A percentile compares a stretch with the other conserved stretches of the same genome.
These are phyloP conservation scores for Trichosanthes cucumerina DNA, from an alignment of 306 rosid genomes.

Conservation along the genomic window DNA sequence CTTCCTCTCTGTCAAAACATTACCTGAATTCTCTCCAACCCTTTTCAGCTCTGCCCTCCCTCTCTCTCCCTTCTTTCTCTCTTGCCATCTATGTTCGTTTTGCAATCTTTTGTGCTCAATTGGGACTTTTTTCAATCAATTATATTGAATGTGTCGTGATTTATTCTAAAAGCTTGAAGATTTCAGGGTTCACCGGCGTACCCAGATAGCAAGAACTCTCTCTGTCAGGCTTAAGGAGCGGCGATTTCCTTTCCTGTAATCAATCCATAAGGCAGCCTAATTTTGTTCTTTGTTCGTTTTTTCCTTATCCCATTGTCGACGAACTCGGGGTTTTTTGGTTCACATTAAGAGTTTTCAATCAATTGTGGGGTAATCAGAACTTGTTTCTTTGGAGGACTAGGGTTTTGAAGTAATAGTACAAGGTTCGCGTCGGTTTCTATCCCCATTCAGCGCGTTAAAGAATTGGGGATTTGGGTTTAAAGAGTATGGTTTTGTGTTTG, in stretches of 20 bases:
- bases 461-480: conserved; percentile 32
- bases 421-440: neutral
- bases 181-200: conserved; percentile 11
- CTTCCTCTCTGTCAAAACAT: conserved; percentile 17
- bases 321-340: conserved; percentile 21
- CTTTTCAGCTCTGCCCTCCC: conserved; percentile 21
- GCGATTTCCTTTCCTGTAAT: neutral
- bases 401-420: conserved; percentile 33
- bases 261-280: neutral
- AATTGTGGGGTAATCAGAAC: neutral
- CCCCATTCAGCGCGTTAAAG: conserved; percentile 20
- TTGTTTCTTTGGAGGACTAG: conserved; percentile 36
- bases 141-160: conserved; percentile 19
- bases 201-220: conserved; percentile 30
- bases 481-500: conserved; percentile 11
- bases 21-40: conserved; percentile 30
- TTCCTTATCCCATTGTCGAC: neutral
- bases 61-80: conserved; percentile 4
- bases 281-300: conserved; percentile 3
- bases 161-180: conserved; percentile 18
- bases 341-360: conserved; percentile 19
- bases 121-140: neutral
- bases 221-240: conserved; percentile 24
- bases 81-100: conserved; percentile 24
- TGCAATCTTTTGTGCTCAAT: neutral